Conservation (phyloP, 768 basidiomycete species). For the Kwoniella botswanensis region DNA sequence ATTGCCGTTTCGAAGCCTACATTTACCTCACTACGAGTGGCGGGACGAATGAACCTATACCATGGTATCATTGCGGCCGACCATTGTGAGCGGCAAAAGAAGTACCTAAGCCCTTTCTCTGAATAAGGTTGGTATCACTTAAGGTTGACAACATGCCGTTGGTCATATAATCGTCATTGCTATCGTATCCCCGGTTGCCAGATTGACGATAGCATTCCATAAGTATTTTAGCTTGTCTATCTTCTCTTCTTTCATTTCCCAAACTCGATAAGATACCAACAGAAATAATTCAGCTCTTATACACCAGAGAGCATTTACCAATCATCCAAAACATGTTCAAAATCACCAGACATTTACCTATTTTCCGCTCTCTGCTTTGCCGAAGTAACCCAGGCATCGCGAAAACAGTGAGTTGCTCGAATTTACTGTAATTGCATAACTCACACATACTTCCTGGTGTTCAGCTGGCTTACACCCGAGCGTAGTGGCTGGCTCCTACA, state of each 20-base stretch:
- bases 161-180: background rate
- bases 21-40: too few species aligned
- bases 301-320: background rate
- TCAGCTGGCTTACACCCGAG: too few species aligned
- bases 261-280: background rate
- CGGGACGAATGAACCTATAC: too few species aligned
- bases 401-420: background rate
- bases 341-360: background rate
- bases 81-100: too few species aligned
- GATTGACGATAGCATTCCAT: background rate
- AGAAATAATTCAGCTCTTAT: too few species aligned
- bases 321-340: background rate
- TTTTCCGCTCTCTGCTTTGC: background rate
- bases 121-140: too few species aligned
- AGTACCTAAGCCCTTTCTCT: too few species aligned
- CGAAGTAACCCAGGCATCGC: background rate
- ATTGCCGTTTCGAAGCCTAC: too few species aligned
- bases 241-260: background rate
- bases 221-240: background rate
- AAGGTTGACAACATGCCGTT: background rate
- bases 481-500: too few species aligned
- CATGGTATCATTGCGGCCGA: too few species aligned
- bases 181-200: too few species aligned
- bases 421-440: background rate
- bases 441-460: too few species aligned